These are phyloP conservation scores for Xylaria sp. DNA, from an alignment of 2,329 filamentous ascomycete genomes.

Conservation along the genomic window DNA sequence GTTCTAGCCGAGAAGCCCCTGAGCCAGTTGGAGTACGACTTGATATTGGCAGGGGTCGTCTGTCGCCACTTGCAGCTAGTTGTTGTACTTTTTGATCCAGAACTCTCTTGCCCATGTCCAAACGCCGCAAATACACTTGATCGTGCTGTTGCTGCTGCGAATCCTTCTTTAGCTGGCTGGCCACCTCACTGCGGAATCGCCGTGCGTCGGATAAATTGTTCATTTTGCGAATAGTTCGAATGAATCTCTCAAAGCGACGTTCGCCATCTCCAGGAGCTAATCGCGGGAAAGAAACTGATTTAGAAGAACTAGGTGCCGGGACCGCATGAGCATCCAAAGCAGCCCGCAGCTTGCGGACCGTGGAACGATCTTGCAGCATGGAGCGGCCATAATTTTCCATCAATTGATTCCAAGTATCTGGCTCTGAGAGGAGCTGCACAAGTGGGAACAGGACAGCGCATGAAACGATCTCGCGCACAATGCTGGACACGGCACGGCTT, in stretches of 20 bases:
- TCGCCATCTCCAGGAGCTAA: constrained; percentile 86
- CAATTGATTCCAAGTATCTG: constrained; percentile 96
- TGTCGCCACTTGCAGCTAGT: constrained; percentile 74
- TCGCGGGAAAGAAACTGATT: constrained; percentile 77
- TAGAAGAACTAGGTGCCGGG: constrained; percentile 73
- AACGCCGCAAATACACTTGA: constrained; percentile 82
- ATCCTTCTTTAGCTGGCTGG: constrained; percentile 90
- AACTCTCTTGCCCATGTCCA: constrained; percentile 91
- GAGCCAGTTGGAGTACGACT: constrained; percentile 47
- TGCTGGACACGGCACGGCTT: constrained; percentile 80
- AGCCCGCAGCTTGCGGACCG: constrained; percentile 88
- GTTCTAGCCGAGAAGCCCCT: constrained; percentile 73
- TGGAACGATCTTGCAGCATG: constrained; percentile 94
- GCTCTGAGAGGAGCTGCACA: constrained; percentile 82
- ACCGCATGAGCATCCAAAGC: constrained; percentile 94
- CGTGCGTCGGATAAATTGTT: constrained; percentile 93
- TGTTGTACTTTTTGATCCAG: constrained; percentile 89
- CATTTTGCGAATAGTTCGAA: constrained; percentile 86
- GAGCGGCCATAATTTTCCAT: constrained; percentile 89
- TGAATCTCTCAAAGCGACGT: constrained; percentile 92
- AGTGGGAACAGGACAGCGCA: constrained; percentile 90
- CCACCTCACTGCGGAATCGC: constrained; percentile 89
- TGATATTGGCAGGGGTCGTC: constrained; percentile 49
- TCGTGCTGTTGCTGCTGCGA: constrained; percentile 81
- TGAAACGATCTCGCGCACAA: constrained; percentile 89